These are phyloP conservation scores for Coemansia sp. DNA, from an alignment of 192 early-diverging fungal species.

Conservation along the genomic window DNA sequence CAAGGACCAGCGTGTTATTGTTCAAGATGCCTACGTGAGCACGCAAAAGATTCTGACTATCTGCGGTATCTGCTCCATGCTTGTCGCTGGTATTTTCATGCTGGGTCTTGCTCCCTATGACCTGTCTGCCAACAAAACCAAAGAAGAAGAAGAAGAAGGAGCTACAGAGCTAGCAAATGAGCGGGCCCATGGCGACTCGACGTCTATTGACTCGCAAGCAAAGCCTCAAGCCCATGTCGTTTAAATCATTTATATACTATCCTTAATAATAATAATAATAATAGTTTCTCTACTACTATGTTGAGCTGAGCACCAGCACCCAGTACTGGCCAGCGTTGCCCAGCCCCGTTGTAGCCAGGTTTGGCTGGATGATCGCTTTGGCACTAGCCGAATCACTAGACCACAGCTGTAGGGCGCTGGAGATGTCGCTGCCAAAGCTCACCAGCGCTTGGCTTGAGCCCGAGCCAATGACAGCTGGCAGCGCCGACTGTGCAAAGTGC, in stretches of 20 bases:
- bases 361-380: not conserved
- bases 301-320: not conserved
- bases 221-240: not conserved
- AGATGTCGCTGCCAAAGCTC: conserved; percentile 4
- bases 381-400: not conserved
- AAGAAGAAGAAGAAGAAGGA: not conserved
- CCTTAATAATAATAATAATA: not conserved
- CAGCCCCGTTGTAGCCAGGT: not conserved
- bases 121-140: conserved; percentile 8
- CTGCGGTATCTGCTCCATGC: conserved; percentile 46
- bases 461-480: not conserved
- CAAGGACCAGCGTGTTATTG: conserved; percentile 44
- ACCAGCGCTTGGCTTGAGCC: not conserved
- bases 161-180: not conserved
- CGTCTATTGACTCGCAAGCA: not conserved
- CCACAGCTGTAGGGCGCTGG: not conserved
- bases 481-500: not conserved
- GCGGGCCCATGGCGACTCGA: not conserved
- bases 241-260: not conserved
- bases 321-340: conserved; percentile 10
- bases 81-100: conserved; percentile 39
- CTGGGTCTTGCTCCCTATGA: conserved; percentile 41
- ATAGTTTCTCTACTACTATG: not conserved
- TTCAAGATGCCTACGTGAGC: conserved; percentile 38
- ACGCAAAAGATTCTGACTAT: conserved; percentile 47